Evolutionary conservation across 2,329 filamentous ascomycete species (phyloP).

Genomic region (Nothopassalora personata): DNA sequence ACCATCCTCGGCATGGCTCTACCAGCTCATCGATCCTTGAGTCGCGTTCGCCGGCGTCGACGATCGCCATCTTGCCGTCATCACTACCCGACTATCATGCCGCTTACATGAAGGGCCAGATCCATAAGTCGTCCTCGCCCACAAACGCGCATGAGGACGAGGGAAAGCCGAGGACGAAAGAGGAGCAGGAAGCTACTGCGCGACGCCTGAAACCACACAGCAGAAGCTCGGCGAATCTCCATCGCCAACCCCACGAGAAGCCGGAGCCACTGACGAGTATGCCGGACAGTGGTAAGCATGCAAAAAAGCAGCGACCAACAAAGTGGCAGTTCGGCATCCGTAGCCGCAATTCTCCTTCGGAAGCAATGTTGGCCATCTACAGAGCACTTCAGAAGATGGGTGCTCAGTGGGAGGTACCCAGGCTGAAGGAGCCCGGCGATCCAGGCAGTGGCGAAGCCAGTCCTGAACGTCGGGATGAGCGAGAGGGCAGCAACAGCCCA

Average conservation of each 20-base stretch:
- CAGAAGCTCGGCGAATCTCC: slow-evolving; percentile 46
- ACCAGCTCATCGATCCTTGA: slow-evolving; percentile 38
- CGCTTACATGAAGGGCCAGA: slow-evolving; percentile 72
- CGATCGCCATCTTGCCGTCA: slow-evolving; percentile 85
- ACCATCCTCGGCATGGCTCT: slow-evolving; percentile 39
- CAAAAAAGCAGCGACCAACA: slow-evolving; percentile 71
- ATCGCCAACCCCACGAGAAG: slow-evolving; percentile 32
- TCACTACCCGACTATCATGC: slow-evolving; percentile 87
- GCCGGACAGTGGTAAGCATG: slow-evolving; percentile 36
- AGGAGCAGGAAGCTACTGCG: slow-evolving; percentile 74
- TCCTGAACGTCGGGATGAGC: slow-evolving; percentile 23
- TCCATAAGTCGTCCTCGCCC: slow-evolving; percentile 32
- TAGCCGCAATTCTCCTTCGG: slow-evolving; percentile 86
- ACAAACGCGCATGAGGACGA: slow-evolving; percentile 32
- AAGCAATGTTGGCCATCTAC: slow-evolving; percentile 93
- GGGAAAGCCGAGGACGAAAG: slow-evolving; percentile 44
- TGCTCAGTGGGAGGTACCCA: slow-evolving; percentile 71
- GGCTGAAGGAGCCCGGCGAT: slow-evolving; percentile 25
- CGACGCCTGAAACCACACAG: slow-evolving; percentile 81
- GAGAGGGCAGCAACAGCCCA: slow-evolving; percentile 29
- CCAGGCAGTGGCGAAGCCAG: slow-evolving; percentile 36
- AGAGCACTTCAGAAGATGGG: slow-evolving; percentile 83
- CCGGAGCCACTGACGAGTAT: slow-evolving; percentile 52
- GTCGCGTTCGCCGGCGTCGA: slow-evolving; percentile 54
- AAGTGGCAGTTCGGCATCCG: slow-evolving; percentile 98